phyloP scores from a whole-genome alignment of 306 rosid genomes.

The Cicer judaicum region DNA sequence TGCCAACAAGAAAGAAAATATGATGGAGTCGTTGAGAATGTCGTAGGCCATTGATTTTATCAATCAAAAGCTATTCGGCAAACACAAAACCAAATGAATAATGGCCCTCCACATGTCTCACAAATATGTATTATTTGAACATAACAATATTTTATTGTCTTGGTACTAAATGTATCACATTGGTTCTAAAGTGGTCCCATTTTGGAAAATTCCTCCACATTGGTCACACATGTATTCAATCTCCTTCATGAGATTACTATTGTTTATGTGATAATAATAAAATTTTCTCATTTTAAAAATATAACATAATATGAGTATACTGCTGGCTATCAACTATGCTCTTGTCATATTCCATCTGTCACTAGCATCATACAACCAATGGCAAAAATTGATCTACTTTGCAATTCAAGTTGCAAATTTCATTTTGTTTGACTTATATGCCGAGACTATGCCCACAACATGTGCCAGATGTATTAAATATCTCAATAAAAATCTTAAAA shows the following conservation, averaged over 20 bases:
- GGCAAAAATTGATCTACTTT: neutral
- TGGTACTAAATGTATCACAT: neutral
- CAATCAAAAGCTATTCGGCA: constrained; percentile 21
- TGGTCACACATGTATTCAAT: constrained; percentile 23
- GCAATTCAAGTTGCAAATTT: constrained; percentile 28
- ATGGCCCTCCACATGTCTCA: constrained; percentile 41
- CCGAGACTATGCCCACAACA: constrained; percentile 15
- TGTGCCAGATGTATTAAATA: constrained; percentile 16
- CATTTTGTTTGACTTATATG: constrained; percentile 33
- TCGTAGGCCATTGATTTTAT: constrained; percentile 22
- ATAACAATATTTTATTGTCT: neutral
- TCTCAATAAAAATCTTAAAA: neutral
- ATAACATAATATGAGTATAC: neutral
- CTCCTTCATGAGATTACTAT: constrained; percentile 4
- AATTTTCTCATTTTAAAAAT: neutral
- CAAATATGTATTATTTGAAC: constrained; percentile 6
- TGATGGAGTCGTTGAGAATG: constrained; percentile 15
- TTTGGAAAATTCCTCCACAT: constrained; percentile 9
- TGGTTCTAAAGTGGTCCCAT: constrained; percentile 31
- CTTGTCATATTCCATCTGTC: constrained; percentile 30
- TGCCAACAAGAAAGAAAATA: neutral
- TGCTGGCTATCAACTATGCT: constrained; percentile 1
- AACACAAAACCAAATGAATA: constrained; percentile 4
- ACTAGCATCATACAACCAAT: constrained; percentile 36
- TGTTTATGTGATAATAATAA: neutral